Evolutionary conservation across 495 filamentous ascomycete genomes (phyloP).

Genomic region (Penicillium roqueforti): DNA sequence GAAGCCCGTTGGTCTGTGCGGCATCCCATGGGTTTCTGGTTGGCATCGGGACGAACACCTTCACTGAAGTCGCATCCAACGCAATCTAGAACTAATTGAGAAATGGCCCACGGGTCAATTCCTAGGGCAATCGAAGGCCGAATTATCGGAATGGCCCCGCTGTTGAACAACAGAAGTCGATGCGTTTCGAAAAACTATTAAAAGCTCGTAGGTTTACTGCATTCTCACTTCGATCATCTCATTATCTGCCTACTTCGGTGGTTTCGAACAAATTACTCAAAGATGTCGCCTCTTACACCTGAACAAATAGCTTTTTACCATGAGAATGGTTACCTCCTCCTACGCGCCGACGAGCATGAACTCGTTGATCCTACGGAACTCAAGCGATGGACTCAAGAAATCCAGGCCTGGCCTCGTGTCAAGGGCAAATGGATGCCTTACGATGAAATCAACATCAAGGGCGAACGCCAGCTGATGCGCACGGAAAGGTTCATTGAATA

Average conservation of each 20-base stretch:
- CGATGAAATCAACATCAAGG: constrained; percentile 40
- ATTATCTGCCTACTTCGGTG: neutral
- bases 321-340: constrained; percentile 35
- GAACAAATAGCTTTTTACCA: constrained; percentile 34
- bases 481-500: constrained; percentile 44
- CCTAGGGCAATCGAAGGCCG: neutral
- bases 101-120: neutral
- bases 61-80: neutral
- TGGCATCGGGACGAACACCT: constrained; percentile 15
- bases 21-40: neutral
- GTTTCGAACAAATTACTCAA: neutral
- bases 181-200: neutral
- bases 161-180: neutral
- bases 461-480: constrained; percentile 40
- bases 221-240: neutral
- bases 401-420: constrained; percentile 35
- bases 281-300: constrained; percentile 20
- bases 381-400: constrained; percentile 38
- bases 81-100: neutral
- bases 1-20: constrained; percentile 20
- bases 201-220: neutral
- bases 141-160: neutral
- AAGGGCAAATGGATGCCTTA: constrained; percentile 45
- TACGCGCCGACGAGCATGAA: constrained; percentile 28
- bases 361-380: constrained; percentile 27